Evolutionary conservation across 2,329 filamentous ascomycete genomes (phyloP).

Genomic region (Neonectria coccinea): DNA sequence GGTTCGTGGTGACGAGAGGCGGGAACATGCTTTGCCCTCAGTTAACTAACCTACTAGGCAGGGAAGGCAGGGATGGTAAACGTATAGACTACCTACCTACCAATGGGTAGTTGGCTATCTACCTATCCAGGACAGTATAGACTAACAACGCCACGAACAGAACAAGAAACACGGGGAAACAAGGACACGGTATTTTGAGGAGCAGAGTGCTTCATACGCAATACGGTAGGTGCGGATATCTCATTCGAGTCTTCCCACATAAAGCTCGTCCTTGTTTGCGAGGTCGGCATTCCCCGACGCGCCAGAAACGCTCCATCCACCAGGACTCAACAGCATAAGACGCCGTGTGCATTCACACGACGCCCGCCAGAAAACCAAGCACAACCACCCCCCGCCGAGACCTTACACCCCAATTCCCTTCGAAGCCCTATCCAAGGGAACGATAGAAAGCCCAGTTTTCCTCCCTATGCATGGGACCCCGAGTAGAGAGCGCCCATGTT

Average conservation of each 20-base stretch:
- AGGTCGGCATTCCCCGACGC: slow-evolving; percentile 8
- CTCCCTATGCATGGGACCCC: slow-evolving; percentile 12
- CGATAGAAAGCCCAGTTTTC: slow-evolving; percentile 20
- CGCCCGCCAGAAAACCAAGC: slow-evolving; percentile 12
- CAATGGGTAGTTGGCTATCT: not conserved
- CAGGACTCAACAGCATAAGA: slow-evolving; percentile 3
- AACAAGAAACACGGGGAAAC: not conserved
- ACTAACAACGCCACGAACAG: not conserved
- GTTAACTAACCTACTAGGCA: not conserved
- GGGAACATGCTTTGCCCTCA: not conserved
- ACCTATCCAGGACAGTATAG: not conserved
- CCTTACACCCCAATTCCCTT: slow-evolving; percentile 10
- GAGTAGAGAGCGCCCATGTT: slow-evolving; percentile 16
- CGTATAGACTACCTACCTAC: too few relatives aligned
- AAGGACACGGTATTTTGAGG: not conserved
- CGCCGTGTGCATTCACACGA: slow-evolving; percentile 21
- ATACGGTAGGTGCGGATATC: slow-evolving; percentile 8
- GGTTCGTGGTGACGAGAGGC: not conserved
- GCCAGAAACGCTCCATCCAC: slow-evolving; percentile 7
- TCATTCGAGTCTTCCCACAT: slow-evolving; percentile 17
- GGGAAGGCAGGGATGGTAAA: not conserved
- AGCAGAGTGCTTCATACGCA: not conserved
- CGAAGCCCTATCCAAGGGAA: slow-evolving; percentile 17
- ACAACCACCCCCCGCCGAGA: slow-evolving; percentile 18
- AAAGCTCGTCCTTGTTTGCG: slow-evolving; percentile 13